Percentiles rank a stretch among this genome's conserved stretches.
Conservation (phyloP, 768 basidiomycete species). For the Agrocybe chaxingu region DNA sequence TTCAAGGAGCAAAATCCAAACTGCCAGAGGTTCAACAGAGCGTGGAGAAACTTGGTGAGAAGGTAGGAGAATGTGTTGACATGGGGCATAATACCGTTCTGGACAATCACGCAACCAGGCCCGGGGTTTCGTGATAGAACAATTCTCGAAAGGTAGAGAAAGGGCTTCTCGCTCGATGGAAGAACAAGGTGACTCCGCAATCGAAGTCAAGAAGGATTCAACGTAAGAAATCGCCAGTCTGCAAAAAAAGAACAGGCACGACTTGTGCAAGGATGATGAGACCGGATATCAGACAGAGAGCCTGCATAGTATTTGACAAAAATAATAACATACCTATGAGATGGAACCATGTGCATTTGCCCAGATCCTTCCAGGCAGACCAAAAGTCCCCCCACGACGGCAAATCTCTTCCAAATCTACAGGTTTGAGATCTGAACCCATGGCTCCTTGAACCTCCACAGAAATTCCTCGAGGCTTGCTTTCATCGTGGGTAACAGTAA, state of each 20-base stretch:
- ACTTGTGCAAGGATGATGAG: not conserved
- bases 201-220: no score
- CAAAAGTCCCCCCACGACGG: slow-evolving; percentile 68
- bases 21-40: not conserved
- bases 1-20: not conserved
- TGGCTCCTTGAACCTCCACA: slow-evolving; percentile 56
- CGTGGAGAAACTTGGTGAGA: no score
- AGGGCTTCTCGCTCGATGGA: no score
- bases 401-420: slow-evolving; percentile 66
- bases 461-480: slow-evolving; percentile 49
- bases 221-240: no score
- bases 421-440: slow-evolving; percentile 51
- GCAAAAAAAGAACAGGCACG: no score
- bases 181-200: no score
- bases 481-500: slow-evolving; percentile 61
- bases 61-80: no score
- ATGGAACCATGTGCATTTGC: slow-evolving; percentile 30
- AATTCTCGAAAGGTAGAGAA: no score
- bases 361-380: slow-evolving; percentile 69
- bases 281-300: not conserved
- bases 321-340: slow-evolving; percentile 3
- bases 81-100: no score
- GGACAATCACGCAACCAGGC: no score
- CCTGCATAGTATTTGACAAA: no score
- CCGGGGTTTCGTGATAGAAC: no score